Percentiles rank a stretch among this genome's conserved stretches.
phyloP scores from a whole-genome alignment of 768 basidiomycete genomes.

The Hericium erinaceus region DNA sequence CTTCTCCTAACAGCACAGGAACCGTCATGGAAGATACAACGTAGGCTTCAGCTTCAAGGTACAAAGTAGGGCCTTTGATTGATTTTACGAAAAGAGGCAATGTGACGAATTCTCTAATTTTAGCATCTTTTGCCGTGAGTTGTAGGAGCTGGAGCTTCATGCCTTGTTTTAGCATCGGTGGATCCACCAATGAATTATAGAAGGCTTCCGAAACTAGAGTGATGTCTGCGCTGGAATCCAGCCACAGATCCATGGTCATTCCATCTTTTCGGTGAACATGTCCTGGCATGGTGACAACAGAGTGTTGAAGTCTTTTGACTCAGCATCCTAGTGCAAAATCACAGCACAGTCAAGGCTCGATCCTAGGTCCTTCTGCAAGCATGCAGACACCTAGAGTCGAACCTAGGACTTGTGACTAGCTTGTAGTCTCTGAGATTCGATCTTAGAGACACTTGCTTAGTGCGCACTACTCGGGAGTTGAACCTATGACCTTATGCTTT shows the following conservation, averaged over 20 bases:
- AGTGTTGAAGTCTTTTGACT: too few relatives aligned
- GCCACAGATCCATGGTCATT: neutral
- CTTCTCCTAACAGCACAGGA: slow-evolving; percentile 18
- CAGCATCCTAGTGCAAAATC: too few relatives aligned
- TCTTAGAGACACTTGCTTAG: too few relatives aligned
- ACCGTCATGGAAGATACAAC: slow-evolving; percentile 17
- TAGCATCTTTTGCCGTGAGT: neutral
- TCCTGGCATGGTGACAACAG: neutral
- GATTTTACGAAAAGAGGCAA: slow-evolving; percentile 19
- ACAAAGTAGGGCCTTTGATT: slow-evolving; percentile 17
- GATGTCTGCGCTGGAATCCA: neutral
- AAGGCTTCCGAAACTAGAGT: neutral
- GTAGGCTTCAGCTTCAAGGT: slow-evolving; percentile 15
- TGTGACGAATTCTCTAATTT: slow-evolving; percentile 13
- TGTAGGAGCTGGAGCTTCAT: neutral
- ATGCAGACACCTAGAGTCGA: too few relatives aligned
- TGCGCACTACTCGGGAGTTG: too few relatives aligned
- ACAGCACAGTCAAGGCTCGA: too few relatives aligned
- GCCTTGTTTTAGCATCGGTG: neutral
- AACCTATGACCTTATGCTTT: too few relatives aligned
- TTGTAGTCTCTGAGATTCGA: too few relatives aligned
- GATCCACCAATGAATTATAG: neutral
- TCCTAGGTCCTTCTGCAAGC: too few relatives aligned
- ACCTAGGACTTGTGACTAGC: too few relatives aligned
- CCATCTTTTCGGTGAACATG: neutral